phyloP scores from a whole-genome alignment of 352 stramenopile species.

The Pythium phragmiticola region DNA sequence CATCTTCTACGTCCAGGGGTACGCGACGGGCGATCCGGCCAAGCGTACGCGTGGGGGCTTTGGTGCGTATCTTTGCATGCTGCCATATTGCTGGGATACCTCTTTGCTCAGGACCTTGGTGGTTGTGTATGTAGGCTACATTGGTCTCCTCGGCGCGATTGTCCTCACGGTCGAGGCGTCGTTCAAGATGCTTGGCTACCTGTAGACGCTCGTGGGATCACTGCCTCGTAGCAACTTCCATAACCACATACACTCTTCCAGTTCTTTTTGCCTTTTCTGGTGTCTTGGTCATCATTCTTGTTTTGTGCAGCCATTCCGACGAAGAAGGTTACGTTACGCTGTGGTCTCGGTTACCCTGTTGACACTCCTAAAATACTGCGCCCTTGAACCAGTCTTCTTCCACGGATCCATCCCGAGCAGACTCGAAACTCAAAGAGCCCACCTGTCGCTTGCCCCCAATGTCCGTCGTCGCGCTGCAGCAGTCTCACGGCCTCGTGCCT shows the following conservation, averaged over 20 bases:
- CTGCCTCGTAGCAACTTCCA: neutral
- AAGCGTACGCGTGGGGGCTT: constrained; percentile 53
- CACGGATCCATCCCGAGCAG: neutral
- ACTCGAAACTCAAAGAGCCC: neutral
- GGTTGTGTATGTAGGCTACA: constrained; percentile 39
- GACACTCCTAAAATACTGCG: neutral
- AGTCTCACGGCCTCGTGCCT: constrained; percentile 58
- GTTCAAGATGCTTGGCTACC: constrained; percentile 28
- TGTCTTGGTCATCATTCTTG: too few relatives aligned
- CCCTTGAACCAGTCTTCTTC: neutral
- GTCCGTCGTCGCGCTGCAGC: constrained; percentile 51
- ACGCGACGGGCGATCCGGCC: constrained; percentile 55
- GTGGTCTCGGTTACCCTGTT: neutral
- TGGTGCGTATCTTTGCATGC: neutral
- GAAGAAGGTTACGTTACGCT: neutral
- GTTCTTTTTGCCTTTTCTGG: too few relatives aligned
- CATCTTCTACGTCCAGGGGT: constrained; percentile 63
- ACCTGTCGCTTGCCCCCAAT: neutral
- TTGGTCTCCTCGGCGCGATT: constrained; percentile 39
- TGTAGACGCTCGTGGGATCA: constrained; percentile 3
- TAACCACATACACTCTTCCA: too few relatives aligned
- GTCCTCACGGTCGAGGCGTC: constrained; percentile 37
- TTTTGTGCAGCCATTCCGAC: constrained; percentile 1
- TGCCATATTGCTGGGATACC: neutral
- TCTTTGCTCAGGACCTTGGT: neutral